phyloP scores from a whole-genome alignment of 306 rosid genomes.

The Dryas drummondii region DNA sequence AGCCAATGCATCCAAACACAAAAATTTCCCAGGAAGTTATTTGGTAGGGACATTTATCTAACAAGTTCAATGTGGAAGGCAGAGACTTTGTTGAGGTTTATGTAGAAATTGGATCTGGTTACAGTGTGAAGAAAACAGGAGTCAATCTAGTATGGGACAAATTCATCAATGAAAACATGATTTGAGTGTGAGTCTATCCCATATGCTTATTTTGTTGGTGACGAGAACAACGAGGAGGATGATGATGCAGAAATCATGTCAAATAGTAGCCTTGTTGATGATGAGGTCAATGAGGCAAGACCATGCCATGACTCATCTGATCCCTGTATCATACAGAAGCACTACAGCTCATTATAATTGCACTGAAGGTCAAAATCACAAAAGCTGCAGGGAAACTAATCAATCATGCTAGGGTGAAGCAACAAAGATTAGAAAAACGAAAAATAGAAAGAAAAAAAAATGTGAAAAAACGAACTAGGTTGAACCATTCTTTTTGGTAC shows the following conservation, averaged over 20 bases:
- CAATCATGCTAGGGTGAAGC: too few relatives aligned
- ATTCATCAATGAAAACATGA: not conserved
- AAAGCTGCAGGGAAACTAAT: too few relatives aligned
- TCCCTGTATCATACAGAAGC: not conserved
- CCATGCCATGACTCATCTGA: not conserved
- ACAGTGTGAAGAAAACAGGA: slow-evolving; percentile 22
- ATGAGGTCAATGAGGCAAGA: not conserved
- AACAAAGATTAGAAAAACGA: too few relatives aligned
- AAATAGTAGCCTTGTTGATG: not conserved
- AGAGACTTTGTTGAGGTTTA: slow-evolving; percentile 19
- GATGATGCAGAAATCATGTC: too few relatives aligned
- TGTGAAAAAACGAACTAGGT: too few relatives aligned
- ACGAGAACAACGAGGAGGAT: too few relatives aligned
- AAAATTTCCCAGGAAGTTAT: slow-evolving; percentile 12
- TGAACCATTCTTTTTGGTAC: too few relatives aligned
- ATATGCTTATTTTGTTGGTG: not conserved
- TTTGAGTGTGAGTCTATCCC: not conserved
- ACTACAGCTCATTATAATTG: too few relatives aligned
- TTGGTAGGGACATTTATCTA: slow-evolving; percentile 24
- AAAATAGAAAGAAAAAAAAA: too few relatives aligned
- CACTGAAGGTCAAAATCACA: too few relatives aligned
- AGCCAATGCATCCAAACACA: not conserved
- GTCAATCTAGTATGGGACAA: not conserved
- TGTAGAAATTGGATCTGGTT: not conserved
- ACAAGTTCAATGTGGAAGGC: slow-evolving; percentile 7